Conservation (phyloP, 306 rosid genomes). For the Vicia faba region DNA sequence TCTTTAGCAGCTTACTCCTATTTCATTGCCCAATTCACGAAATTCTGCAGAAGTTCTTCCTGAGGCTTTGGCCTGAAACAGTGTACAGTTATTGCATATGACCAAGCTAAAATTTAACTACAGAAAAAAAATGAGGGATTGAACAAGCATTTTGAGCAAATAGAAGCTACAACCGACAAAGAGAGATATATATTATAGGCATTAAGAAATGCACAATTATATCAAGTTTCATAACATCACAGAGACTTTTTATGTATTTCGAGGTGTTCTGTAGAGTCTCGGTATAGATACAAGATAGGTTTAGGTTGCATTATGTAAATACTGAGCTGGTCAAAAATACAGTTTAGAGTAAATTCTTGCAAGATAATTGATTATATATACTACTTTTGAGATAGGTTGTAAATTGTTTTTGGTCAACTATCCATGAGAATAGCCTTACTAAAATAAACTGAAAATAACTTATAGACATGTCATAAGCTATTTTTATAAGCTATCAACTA, state of each 20-base stretch:
- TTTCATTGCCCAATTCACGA: slow-evolving; percentile 67
- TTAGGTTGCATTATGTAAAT: slow-evolving; percentile 17
- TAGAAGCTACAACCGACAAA: slow-evolving; percentile 10
- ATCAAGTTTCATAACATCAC: slow-evolving; percentile 2
- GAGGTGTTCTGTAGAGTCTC: not conserved
- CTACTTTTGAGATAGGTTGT: not conserved
- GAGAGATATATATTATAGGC: not conserved
- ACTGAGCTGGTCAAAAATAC: slow-evolving; percentile 12
- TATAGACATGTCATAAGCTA: not conserved
- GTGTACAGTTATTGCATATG: slow-evolving; percentile 29
- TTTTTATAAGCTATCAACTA: not conserved
- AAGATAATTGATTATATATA: not conserved
- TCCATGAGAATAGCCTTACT: not conserved
- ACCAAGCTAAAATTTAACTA: slow-evolving; percentile 15
- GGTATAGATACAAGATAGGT: slow-evolving; percentile 9
- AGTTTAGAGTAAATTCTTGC: slow-evolving; percentile 20
- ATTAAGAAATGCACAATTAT: slow-evolving; percentile 23
- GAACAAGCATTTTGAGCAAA: slow-evolving; percentile 26
- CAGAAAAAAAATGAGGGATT: slow-evolving; percentile 15
- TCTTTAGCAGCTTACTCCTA: slow-evolving; percentile 69
- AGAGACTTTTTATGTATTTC: slow-evolving; percentile 11
- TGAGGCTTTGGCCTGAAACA: slow-evolving; percentile 86
- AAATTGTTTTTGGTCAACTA: not conserved
- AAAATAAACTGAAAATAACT: too few relatives aligned
- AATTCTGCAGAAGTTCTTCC: slow-evolving; percentile 70